These are phyloP conservation scores for Annona cherimola DNA, from an alignment of 164 flowering plant species.

Conservation along the genomic window DNA sequence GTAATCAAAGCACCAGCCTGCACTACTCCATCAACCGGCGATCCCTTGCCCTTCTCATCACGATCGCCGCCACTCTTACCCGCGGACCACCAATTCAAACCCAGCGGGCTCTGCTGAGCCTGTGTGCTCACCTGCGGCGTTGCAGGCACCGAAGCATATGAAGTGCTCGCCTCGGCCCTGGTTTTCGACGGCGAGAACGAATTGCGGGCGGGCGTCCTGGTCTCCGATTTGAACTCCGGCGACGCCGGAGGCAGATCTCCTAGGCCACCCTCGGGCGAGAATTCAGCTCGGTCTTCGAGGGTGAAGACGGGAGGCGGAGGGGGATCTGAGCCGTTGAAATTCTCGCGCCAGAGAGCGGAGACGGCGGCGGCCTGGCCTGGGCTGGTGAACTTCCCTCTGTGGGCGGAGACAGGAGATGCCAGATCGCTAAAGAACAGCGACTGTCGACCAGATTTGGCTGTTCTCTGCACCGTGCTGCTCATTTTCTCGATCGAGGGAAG, in stretches of 20 bases:
- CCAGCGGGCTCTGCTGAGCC: conserved; percentile 43
- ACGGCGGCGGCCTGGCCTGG: conserved; percentile 97
- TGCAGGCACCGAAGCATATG: conserved; percentile 25
- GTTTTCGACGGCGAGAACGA: conserved; percentile 48
- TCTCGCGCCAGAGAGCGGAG: conserved; percentile 88
- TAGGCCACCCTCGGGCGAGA: conserved; percentile 78
- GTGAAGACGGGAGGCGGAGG: conserved; percentile 95
- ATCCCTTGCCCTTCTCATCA: conserved; percentile 66
- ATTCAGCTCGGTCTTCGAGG: conserved; percentile 76
- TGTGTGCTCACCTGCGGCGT: conserved; percentile 28
- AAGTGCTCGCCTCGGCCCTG: conserved; percentile 57
- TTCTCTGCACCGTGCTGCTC: conserved; percentile 32
- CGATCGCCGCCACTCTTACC: conserved; percentile 36
- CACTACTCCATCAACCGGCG: conserved; percentile 89
- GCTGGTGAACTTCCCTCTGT: conserved; percentile 64
- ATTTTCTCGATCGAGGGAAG: conserved; percentile 11
- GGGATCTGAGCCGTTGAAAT: conserved; percentile 73
- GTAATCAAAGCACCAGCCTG: conserved; percentile 76
- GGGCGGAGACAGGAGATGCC: conserved; percentile 48
- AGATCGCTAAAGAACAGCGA: conserved; percentile 53
- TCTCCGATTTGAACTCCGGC: conserved; percentile 56
- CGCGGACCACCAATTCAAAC: conserved; percentile 83
- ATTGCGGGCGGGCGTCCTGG: conserved; percentile 45
- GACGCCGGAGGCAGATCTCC: conserved; percentile 58
- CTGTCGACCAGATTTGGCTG: conserved; percentile 38